A percentile compares a stretch with the other conserved stretches of the same genome.
phyloP scores from a whole-genome alignment of 2,329 filamentous ascomycete genomes.

The Fusarium redolens region DNA sequence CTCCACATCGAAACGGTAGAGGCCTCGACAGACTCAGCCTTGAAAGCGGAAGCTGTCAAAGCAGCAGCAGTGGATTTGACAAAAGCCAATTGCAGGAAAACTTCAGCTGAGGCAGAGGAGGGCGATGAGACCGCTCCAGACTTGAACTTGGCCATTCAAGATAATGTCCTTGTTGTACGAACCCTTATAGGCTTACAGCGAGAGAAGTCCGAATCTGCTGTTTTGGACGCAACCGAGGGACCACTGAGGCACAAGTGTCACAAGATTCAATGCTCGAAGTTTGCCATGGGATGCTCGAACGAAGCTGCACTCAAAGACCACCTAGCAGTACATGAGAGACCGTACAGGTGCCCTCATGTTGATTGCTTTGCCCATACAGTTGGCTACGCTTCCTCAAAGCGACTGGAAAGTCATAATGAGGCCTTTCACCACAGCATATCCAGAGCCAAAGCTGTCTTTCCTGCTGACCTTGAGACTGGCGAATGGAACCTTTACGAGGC shows the following conservation, averaged over 20 bases:
- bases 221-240: fast-evolving
- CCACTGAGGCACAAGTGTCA: neutral
- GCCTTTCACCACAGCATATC: fast-evolving
- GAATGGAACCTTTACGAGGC: neutral
- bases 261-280: neutral
- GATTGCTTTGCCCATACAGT: neutral
- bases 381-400: fast-evolving
- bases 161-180: fast-evolving
- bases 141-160: fast-evolving
- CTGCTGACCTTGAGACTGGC: fast-evolving
- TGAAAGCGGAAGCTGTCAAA: no score
- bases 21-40: neutral
- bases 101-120: neutral
- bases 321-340: fast-evolving
- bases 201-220: fast-evolving
- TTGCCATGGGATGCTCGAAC: fast-evolving
- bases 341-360: fast-evolving
- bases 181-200: fast-evolving
- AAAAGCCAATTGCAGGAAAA: no score
- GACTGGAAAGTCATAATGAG: neutral
- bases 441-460: fast-evolving
- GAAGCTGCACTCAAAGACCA: fast-evolving
- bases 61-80: fast-evolving
- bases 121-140: fast-evolving
- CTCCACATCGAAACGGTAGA: no score